Evolutionary conservation across 257 asterid genomes (phyloP).

Genomic region (Marsdenia floribunda): DNA sequence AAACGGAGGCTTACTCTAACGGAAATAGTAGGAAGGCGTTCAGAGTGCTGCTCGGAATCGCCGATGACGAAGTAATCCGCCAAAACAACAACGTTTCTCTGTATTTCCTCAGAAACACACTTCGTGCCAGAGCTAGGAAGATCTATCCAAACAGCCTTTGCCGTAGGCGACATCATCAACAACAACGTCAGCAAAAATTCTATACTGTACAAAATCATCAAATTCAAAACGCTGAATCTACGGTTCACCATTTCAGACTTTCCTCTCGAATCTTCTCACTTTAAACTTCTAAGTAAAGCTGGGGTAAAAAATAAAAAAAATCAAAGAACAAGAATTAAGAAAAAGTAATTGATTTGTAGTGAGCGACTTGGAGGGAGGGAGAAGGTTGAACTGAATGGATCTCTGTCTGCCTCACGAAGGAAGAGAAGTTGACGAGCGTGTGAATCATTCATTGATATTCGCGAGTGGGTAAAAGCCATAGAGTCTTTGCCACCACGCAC

Average conservation of each 20-base stretch:
- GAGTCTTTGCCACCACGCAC: neutral
- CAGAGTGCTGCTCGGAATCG: slow-evolving; percentile 39
- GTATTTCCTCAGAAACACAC: slow-evolving; percentile 76
- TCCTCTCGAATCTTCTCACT: neutral
- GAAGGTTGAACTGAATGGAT: neutral
- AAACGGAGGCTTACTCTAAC: slow-evolving; percentile 43
- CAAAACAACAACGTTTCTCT: slow-evolving; percentile 64
- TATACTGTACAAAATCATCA: slow-evolving; percentile 1
- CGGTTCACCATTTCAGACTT: slow-evolving; percentile 22
- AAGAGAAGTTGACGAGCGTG: slow-evolving; percentile 9
- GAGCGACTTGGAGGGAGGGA: neutral
- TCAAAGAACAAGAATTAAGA: neutral
- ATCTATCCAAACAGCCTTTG: slow-evolving; percentile 65
- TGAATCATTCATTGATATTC: neutral
- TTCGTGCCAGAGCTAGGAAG: slow-evolving; percentile 63
- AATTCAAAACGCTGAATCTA: slow-evolving; percentile 26
- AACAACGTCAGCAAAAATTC: slow-evolving; percentile 21
- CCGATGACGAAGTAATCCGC: slow-evolving; percentile 61
- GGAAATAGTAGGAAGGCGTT: slow-evolving; percentile 49
- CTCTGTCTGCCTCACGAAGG: neutral
- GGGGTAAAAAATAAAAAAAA: neutral
- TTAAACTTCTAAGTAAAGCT: neutral
- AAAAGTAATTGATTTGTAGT: neutral
- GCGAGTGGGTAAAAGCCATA: neutral
- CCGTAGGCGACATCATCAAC: slow-evolving; percentile 31